These are phyloP conservation scores for Jatropha multifida DNA, from an alignment of 441 rosid species.

Conservation along the genomic window DNA sequence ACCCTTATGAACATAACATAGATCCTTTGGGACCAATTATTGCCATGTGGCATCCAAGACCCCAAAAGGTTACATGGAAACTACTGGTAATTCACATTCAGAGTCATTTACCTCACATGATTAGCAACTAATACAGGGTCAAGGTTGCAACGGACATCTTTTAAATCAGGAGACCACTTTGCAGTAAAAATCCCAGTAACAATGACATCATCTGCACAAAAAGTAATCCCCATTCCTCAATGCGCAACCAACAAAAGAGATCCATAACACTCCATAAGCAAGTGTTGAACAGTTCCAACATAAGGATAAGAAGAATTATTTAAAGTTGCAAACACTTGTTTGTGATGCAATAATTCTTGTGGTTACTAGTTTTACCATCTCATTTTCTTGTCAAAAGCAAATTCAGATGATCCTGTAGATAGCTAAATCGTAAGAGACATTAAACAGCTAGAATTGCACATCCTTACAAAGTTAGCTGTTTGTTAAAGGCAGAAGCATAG, in stretches of 20 bases:
- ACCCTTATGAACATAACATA: neutral
- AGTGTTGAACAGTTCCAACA: neutral
- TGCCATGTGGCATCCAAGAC: neutral
- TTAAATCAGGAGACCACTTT: constrained; percentile 93
- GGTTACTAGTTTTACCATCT: neutral
- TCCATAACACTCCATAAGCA: constrained; percentile 9
- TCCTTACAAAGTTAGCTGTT: neutral
- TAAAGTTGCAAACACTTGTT: neutral
- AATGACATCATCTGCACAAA: constrained; percentile 77
- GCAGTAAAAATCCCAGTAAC: constrained; percentile 88
- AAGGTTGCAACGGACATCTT: constrained; percentile 95
- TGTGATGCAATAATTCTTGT: neutral
- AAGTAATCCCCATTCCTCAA: constrained; percentile 9
- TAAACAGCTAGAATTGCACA: neutral
- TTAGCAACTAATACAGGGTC: constrained; percentile 87
- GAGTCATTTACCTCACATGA: constrained; percentile 63
- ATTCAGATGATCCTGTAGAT: neutral
- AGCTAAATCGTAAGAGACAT: neutral
- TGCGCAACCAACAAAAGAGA: neutral
- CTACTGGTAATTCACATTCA: neutral
- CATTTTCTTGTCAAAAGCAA: neutral
- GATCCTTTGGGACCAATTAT: neutral
- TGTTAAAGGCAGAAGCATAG: neutral
- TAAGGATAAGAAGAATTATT: neutral
- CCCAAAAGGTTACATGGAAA: neutral